These are phyloP conservation scores for Furcasterigmium sp. DNA, from an alignment of 2,329 filamentous ascomycete genomes.

Conservation along the genomic window DNA sequence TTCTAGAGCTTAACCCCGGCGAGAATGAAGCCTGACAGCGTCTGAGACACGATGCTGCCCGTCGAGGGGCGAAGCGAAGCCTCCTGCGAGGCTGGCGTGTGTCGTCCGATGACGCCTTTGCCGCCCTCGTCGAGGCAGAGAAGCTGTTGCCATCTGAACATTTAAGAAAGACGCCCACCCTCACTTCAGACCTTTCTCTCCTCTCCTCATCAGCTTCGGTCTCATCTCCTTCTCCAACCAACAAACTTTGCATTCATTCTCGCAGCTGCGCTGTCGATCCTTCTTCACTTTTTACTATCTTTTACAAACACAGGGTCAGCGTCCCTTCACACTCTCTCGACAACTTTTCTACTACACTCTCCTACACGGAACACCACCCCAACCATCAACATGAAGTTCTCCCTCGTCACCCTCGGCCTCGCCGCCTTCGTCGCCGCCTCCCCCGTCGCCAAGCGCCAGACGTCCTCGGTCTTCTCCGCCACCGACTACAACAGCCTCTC, in stretches of 20 bases:
- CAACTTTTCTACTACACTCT: conserved; percentile 1
- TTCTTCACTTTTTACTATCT: conserved; percentile 4
- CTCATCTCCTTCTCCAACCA: neutral
- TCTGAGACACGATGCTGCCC: neutral
- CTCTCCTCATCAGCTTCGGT: conserved; percentile 1
- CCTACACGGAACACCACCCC: neutral
- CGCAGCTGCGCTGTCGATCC: conserved; percentile 2
- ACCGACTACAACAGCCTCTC: conserved; percentile 38
- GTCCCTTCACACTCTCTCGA: conserved; percentile 7
- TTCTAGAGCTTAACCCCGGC: neutral
- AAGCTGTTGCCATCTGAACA: conserved; percentile 1
- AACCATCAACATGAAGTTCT: conserved; percentile 26
- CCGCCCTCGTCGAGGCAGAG: neutral
- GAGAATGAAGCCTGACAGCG: neutral
- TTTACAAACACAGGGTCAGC: conserved; percentile 9
- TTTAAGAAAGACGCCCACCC: neutral
- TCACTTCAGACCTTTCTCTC: neutral
- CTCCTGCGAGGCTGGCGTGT: neutral
- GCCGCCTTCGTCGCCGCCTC: conserved; percentile 19
- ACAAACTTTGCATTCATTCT: conserved; percentile 1
- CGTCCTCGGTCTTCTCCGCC: conserved; percentile 23
- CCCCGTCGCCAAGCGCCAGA: conserved; percentile 19
- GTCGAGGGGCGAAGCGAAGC: neutral
- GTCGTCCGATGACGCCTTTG: conserved; percentile 1
- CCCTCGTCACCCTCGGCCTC: conserved; percentile 20